A percentile compares a stretch with the other conserved stretches of the same genome.
These are phyloP conservation scores for Sporothrix schenckii DNA, from an alignment of 2,329 filamentous ascomycete species.

Conservation along the genomic window DNA sequence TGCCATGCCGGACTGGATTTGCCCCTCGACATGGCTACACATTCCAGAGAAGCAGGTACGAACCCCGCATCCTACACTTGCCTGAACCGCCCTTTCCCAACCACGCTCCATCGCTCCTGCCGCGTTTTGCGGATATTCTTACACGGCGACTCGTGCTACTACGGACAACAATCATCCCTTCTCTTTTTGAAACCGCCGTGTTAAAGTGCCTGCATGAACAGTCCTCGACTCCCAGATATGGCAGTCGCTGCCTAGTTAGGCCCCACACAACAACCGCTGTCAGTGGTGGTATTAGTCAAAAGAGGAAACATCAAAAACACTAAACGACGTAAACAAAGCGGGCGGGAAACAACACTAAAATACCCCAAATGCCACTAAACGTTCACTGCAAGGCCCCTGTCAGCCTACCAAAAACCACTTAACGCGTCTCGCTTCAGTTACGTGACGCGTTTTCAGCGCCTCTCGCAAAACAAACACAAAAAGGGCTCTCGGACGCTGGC, in stretches of 20 bases:
- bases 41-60: slow-evolving; percentile 27
- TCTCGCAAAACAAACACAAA: neutral
- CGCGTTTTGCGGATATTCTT: neutral
- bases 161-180: neutral
- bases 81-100: neutral
- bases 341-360: slow-evolving; percentile 7
- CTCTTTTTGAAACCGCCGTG: neutral
- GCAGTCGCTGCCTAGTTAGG: slow-evolving; percentile 25
- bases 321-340: slow-evolving; percentile 13
- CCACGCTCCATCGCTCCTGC: slow-evolving; percentile 20
- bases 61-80: slow-evolving; percentile 25
- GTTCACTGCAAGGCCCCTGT: neutral
- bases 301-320: slow-evolving; percentile 24
- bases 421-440: slow-evolving; percentile 17
- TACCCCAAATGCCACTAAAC: neutral
- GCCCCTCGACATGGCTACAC: slow-evolving; percentile 2
- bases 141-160: neutral
- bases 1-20: neutral
- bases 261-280: slow-evolving; percentile 4
- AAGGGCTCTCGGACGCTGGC: neutral
- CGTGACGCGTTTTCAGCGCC: slow-evolving; percentile 9
- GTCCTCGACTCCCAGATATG: neutral
- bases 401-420: slow-evolving; percentile 5
- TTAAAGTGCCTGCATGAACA: slow-evolving; percentile 12
- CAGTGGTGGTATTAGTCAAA: slow-evolving; percentile 12